Conservation (phyloP, 2,329 filamentous ascomycete species). For the Akanthomyces lecanii region DNA sequence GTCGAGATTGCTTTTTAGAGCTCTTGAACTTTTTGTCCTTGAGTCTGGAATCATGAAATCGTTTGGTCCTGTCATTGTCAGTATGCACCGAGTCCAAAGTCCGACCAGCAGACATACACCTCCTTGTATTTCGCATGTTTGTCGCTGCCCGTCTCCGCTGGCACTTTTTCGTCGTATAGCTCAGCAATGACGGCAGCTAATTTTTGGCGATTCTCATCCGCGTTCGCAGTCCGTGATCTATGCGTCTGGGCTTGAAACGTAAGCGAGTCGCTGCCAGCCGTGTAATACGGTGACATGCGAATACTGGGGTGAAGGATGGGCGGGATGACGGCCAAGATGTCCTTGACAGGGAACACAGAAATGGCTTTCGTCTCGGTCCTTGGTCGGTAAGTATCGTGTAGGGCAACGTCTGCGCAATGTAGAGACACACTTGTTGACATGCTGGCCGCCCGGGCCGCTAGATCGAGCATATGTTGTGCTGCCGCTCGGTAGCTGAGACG, state of each 20-base stretch:
- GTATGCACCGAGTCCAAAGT: not conserved
- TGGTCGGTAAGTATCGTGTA: constrained; percentile 37
- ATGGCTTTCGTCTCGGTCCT: constrained; percentile 59
- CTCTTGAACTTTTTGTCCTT: constrained; percentile 46
- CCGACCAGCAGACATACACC: constrained; percentile 33
- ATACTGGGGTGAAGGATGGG: constrained; percentile 43
- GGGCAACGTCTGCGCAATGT: not conserved
- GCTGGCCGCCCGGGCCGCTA: constrained; percentile 57
- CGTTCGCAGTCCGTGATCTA: constrained; percentile 48
- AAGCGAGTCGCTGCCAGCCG: constrained; percentile 46
- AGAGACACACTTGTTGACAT: constrained; percentile 55
- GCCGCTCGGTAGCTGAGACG: constrained; percentile 44
- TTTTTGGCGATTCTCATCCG: constrained; percentile 49
- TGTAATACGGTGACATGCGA: constrained; percentile 52
- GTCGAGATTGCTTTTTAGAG: constrained; percentile 47
- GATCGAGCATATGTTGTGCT: constrained; percentile 54
- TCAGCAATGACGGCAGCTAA: constrained; percentile 44
- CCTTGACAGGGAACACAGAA: constrained; percentile 46
- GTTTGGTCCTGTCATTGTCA: constrained; percentile 38
- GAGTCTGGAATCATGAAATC: constrained; percentile 42
- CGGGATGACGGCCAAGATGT: constrained; percentile 44
- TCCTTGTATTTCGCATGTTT: constrained; percentile 47
- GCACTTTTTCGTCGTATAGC: constrained; percentile 45
- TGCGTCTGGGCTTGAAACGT: constrained; percentile 53
- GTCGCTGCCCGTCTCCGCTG: constrained; percentile 41